These are phyloP conservation scores for Thermoascus crustaceus DNA, from an alignment of 2,329 filamentous ascomycete species.

Conservation along the genomic window DNA sequence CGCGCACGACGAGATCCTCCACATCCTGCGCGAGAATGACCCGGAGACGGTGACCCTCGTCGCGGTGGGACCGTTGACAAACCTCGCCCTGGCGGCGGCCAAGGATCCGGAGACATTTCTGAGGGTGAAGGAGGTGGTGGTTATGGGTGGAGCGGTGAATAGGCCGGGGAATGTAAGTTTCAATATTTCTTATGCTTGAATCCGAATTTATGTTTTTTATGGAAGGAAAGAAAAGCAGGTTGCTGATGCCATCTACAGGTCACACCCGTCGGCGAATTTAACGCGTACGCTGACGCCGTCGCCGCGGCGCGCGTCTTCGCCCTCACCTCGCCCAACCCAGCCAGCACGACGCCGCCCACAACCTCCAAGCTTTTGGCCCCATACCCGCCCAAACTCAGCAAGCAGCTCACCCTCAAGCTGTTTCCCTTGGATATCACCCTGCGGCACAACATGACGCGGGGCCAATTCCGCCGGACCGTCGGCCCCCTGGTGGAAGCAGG, in stretches of 20 bases:
- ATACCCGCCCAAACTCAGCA: constrained; percentile 58
- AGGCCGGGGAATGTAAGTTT: constrained; percentile 67
- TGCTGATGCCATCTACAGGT: constrained; percentile 28
- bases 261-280: constrained; percentile 84
- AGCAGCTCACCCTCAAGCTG: constrained; percentile 57
- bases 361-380: constrained; percentile 41
- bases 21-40: constrained; percentile 72
- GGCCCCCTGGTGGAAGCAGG: constrained; percentile 50
- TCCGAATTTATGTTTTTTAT: constrained; percentile 26
- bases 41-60: constrained; percentile 81
- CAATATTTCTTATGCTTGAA: not conserved
- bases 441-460: constrained; percentile 56
- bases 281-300: constrained; percentile 79
- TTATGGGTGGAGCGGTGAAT: constrained; percentile 87
- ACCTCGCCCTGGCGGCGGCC: constrained; percentile 78
- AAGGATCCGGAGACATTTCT: constrained; percentile 86
- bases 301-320: constrained; percentile 71
- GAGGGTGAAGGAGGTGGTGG: constrained; percentile 78
- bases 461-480: constrained; percentile 51
- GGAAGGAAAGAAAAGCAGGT: not conserved
- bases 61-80: constrained; percentile 86
- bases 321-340: constrained; percentile 63
- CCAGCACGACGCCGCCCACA: constrained; percentile 70
- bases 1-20: constrained; percentile 82
- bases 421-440: constrained; percentile 73